Conservation (phyloP, 257 asterid genomes). For the Striga asiatica region DNA sequence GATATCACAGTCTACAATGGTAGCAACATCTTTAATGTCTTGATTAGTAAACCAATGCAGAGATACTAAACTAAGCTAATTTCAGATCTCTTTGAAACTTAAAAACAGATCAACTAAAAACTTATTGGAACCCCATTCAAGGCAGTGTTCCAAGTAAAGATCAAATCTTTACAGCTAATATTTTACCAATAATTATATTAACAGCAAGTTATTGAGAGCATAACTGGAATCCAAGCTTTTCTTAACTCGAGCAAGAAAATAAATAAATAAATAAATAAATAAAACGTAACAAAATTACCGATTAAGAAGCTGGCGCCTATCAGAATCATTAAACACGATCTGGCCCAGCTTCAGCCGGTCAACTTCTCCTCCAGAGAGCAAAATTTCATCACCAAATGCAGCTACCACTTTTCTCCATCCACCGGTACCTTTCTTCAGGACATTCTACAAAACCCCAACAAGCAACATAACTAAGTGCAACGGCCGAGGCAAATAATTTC, state of each 20-base stretch:
- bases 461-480: not conserved
- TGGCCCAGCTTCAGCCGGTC: slow-evolving; percentile 81
- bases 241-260: not conserved
- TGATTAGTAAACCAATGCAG: no score
- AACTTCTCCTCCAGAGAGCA: slow-evolving; percentile 62
- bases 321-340: slow-evolving; percentile 62
- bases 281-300: slow-evolving; percentile 27
- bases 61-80: no score
- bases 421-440: slow-evolving; percentile 67
- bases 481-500: not conserved
- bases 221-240: not conserved
- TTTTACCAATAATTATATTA: not conserved
- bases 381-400: slow-evolving; percentile 68
- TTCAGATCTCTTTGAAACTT: not conserved
- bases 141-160: no score
- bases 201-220: not conserved
- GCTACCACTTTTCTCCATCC: slow-evolving; percentile 88
- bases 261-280: no score
- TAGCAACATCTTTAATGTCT: no score
- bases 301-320: slow-evolving; percentile 79
- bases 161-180: no score
- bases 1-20: no score
- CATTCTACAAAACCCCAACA: slow-evolving; percentile 5
- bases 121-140: not conserved
- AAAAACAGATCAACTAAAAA: not conserved